Evolutionary conservation across 495 filamentous ascomycete species (phyloP).

Genomic region (Barbatosphaeria neglecta): DNA sequence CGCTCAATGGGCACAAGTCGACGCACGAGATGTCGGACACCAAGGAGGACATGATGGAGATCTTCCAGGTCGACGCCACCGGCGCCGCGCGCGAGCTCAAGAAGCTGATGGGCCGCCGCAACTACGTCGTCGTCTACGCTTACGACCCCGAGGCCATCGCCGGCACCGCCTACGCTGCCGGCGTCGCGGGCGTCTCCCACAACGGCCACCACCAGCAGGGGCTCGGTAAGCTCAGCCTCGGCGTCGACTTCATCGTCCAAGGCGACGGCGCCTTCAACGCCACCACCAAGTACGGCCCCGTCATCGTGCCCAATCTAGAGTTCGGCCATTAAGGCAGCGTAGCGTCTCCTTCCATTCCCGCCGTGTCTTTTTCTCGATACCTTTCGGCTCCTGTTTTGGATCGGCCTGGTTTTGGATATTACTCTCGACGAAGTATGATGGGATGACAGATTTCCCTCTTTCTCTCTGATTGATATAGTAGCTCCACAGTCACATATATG

Average conservation of each 20-base stretch:
- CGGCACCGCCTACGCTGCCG: conserved; percentile 36
- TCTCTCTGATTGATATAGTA: no score
- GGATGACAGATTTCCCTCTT: no score
- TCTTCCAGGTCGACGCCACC: conserved; percentile 83
- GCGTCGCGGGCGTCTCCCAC: conserved; percentile 22
- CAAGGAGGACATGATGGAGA: conserved; percentile 99
- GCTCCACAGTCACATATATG: no score
- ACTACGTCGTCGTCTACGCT: conserved; percentile 88
- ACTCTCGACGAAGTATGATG: no score
- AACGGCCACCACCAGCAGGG: conserved; percentile 27
- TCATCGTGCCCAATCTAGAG: conserved; percentile 87
- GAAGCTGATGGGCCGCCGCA: conserved; percentile 82
- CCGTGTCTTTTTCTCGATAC: neutral
- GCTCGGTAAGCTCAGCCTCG: conserved; percentile 67
- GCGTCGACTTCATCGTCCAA: conserved; percentile 96
- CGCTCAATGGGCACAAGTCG: conserved; percentile 77
- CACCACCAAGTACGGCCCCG: conserved; percentile 93
- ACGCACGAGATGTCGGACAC: conserved; percentile 62
- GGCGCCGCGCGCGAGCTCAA: conserved; percentile 70
- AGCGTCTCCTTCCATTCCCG: no score
- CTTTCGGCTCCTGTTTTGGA: no score
- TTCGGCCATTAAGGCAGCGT: conserved; percentile 45
- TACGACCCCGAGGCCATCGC: conserved; percentile 76
- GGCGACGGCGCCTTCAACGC: conserved; percentile 64
- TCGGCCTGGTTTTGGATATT: no score